Evolutionary conservation across 2,329 filamentous ascomycete species (phyloP).

Genomic region (Helotiales sp.): DNA sequence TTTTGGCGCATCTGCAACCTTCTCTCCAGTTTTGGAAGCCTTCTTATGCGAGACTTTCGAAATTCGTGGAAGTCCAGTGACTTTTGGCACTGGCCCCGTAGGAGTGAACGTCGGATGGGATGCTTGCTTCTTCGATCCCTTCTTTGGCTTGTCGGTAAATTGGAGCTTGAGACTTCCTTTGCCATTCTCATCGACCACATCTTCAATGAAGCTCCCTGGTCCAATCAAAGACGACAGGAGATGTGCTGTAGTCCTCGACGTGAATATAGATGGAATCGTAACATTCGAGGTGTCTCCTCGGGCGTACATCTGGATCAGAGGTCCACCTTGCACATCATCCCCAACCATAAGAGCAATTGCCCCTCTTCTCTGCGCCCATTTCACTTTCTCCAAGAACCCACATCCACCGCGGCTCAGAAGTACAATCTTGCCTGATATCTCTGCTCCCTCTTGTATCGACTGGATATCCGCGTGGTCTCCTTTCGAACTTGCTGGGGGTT

Average conservation of each 20-base stretch:
- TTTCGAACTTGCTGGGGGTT: conserved; percentile 33
- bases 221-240: conserved; percentile 87
- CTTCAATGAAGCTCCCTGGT: conserved; percentile 65
- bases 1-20: conserved; percentile 25
- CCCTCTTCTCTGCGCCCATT: conserved; percentile 93
- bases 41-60: conserved; percentile 41
- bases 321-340: conserved; percentile 87
- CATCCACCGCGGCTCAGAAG: conserved; percentile 91
- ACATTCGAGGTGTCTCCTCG: conserved; percentile 93
- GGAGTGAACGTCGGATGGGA: conserved; percentile 40
- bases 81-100: conserved; percentile 38
- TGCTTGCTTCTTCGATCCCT: conserved; percentile 37
- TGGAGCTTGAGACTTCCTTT: conserved; percentile 60
- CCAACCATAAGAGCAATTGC: conserved; percentile 91
- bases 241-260: conserved; percentile 91
- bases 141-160: conserved; percentile 43
- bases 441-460: conserved; percentile 86
- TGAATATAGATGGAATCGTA: conserved; percentile 93
- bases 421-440: conserved; percentile 92
- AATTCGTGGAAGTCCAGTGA: conserved; percentile 40
- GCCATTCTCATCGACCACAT: conserved; percentile 63
- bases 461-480: conserved; percentile 81
- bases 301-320: conserved; percentile 97
- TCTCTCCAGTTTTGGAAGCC: conserved; percentile 33
- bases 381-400: conserved; percentile 95